A percentile compares a stretch with the other conserved stretches of the same genome.
Conservation (phyloP, 371 early-diverging fungal genomes). For the Apophysomyces variabilis region DNA sequence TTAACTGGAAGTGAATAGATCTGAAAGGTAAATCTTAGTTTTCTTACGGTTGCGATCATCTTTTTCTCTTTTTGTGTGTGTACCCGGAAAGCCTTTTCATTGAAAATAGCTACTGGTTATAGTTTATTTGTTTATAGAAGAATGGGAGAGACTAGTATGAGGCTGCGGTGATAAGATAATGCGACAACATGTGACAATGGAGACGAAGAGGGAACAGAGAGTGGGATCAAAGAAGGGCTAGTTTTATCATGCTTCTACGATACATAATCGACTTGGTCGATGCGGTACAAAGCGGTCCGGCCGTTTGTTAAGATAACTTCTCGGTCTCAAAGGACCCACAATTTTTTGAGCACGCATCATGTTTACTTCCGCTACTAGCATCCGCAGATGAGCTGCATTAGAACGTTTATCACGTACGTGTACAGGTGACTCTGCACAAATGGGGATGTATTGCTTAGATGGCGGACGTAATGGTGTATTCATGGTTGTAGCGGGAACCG, state of each 20-base stretch:
- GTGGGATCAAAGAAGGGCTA: neutral
- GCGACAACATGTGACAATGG: neutral
- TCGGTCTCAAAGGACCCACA: slow-evolving; percentile 59
- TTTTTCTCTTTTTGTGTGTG: too few species aligned
- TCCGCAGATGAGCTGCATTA: slow-evolving; percentile 60
- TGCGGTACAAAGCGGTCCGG: slow-evolving; percentile 32
- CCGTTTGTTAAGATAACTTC: slow-evolving; percentile 56
- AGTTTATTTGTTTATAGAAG: too few species aligned
- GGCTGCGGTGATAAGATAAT: too few species aligned
- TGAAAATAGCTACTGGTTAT: too few species aligned
- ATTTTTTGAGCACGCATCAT: slow-evolving; percentile 68
- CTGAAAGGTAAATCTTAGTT: too few species aligned
- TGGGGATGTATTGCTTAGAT: slow-evolving; percentile 7
- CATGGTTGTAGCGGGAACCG: neutral
- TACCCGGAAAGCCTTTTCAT: too few species aligned
- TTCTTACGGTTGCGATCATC: too few species aligned
- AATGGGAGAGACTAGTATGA: too few species aligned
- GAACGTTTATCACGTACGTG: slow-evolving; percentile 51
- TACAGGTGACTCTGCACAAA: slow-evolving; percentile 10
- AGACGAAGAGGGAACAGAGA: neutral
- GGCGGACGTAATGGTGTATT: slow-evolving; percentile 7
- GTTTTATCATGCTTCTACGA: slow-evolving; percentile 11
- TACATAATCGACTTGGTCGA: slow-evolving; percentile 35
- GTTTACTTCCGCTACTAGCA: slow-evolving; percentile 62
- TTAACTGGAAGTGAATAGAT: too few species aligned